A percentile compares a stretch with the other conserved stretches of the same genome.
Conservation (phyloP, 352 stramenopile genomes). For the Phytopythium helicoides region DNA sequence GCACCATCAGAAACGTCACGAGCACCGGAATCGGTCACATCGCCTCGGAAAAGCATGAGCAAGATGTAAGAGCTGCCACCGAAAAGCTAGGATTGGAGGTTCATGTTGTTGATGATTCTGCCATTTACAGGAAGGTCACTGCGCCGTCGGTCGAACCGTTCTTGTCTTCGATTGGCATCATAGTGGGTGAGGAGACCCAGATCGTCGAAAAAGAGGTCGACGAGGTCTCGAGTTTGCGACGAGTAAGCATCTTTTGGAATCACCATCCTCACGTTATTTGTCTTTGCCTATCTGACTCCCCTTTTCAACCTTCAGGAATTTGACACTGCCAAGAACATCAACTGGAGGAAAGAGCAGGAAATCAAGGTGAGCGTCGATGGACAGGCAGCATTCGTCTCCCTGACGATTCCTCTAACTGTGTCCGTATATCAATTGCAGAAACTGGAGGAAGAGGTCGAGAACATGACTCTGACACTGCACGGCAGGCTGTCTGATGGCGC, state of each 20-base stretch:
- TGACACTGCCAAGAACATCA: slow-evolving; percentile 62
- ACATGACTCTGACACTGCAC: slow-evolving; percentile 67
- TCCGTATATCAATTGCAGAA: slow-evolving; percentile 22
- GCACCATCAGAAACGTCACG: slow-evolving; percentile 30
- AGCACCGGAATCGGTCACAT: slow-evolving; percentile 38
- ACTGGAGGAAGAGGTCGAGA: slow-evolving; percentile 77
- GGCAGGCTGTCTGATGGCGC: slow-evolving; percentile 52
- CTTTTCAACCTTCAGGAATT: slow-evolving; percentile 48
- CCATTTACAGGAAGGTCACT: slow-evolving; percentile 50
- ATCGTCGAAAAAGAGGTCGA: slow-evolving; percentile 83
- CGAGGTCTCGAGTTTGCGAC: slow-evolving; percentile 60
- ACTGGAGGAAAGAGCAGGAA: slow-evolving; percentile 66
- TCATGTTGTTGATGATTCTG: background rate
- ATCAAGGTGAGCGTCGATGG: slow-evolving; percentile 36
- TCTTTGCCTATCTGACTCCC: too few species aligned
- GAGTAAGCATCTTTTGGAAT: slow-evolving; percentile 25
- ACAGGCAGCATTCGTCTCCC: background rate
- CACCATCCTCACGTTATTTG: too few species aligned
- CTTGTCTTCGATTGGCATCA: slow-evolving; percentile 67
- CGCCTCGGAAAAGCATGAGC: slow-evolving; percentile 33
- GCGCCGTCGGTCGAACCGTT: slow-evolving; percentile 70
- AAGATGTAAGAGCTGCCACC: slow-evolving; percentile 30
- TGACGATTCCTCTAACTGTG: background rate
- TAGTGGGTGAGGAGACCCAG: slow-evolving; percentile 69
- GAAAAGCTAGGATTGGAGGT: background rate